Base-by-base conservation (phyloP, 805 yeast species). In the Metschnikowia gruessii region DNA sequence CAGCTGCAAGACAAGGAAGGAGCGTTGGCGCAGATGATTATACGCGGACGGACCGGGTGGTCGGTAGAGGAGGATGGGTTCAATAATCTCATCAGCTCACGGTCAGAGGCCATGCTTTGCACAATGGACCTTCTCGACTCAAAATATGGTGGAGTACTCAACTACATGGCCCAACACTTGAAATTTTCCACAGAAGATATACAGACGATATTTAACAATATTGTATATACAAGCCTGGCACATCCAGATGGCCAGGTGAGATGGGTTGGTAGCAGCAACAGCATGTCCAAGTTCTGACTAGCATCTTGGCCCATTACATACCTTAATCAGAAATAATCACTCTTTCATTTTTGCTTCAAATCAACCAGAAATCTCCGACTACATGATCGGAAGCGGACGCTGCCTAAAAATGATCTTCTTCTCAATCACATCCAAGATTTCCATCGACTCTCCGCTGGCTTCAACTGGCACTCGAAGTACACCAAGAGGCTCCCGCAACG, bases 321-420 rank as follows among this genome's bases (percentile, higher is more conserved):
- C 17, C 7, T 15, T 13, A 30, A 15, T 30, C 17, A 30, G 17
- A 30, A 30, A 30, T 26, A 10, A 26, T 11, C 7, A 21, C 28
- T 26, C 12, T 26, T 26, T 26, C 12, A 26, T 26, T 11, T 26
- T 26, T 26, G 28, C 28, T 10, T 26, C 28, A 5, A 26, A 26
- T 8, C 28, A 26, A 11, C 12, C 9, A 26, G 12, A 26, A 8
- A 7, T 3, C 28, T 7, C 33, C 17, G 17, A 4, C 36, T 33
- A 84, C 91, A 85, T 85, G 41, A 85, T 81, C 4, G 95, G 95
- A 42, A 87, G 67, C 0, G 95, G 94, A 51, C 95, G 71, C 33
- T 79, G 77, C 40, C 72, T 77, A 59, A 87, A 87, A 8, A 83
- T 71, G 16, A 85, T 63, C 57, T 83, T 84, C 50, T 76, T 73